A percentile compares a stretch with the other conserved stretches of the same genome.
These are phyloP conservation scores for Sporothrix curviconia DNA, from an alignment of 2,329 filamentous ascomycete genomes.

Conservation along the genomic window DNA sequence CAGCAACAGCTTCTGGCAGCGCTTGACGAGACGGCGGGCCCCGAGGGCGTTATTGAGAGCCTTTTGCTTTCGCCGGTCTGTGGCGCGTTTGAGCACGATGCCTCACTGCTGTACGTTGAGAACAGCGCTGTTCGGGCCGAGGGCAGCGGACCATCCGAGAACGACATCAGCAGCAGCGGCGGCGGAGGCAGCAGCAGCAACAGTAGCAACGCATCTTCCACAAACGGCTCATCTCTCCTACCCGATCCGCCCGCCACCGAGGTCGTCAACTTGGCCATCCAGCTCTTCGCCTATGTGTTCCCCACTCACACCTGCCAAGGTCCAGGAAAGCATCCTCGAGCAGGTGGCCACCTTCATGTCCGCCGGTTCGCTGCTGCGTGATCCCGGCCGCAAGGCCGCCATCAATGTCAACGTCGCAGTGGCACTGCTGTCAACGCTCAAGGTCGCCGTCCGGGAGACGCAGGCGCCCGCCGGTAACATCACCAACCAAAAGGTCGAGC, in stretches of 20 bases:
- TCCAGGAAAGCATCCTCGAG: constrained; percentile 93
- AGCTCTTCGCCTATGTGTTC: constrained; percentile 85
- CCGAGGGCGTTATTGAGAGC: constrained; percentile 59
- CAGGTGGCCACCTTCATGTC: constrained; percentile 88
- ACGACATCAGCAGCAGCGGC: neutral
- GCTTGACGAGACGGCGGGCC: constrained; percentile 46
- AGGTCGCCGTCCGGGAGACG: constrained; percentile 78
- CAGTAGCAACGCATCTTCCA: no score
- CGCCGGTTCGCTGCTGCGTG: constrained; percentile 70
- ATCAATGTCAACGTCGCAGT: constrained; percentile 85
- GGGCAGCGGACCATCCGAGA: no score
- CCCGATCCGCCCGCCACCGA: constrained; percentile 84
- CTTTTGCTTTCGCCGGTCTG: constrained; percentile 66
- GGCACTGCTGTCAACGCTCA: constrained; percentile 71
- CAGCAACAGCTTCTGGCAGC: constrained; percentile 26
- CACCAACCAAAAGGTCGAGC: constrained; percentile 69
- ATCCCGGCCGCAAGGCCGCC: constrained; percentile 80
- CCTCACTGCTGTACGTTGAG: constrained; percentile 66
- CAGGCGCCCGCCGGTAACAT: constrained; percentile 66
- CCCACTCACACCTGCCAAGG: constrained; percentile 81
- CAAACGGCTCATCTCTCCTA: no score
- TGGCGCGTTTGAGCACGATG: constrained; percentile 82
- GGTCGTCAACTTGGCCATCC: constrained; percentile 89
- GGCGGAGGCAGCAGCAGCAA: no score
- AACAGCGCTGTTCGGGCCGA: constrained; percentile 30